Percentiles rank a stretch among this genome's conserved stretches.
phyloP scores from a whole-genome alignment of 78 protist genomes.

The Pigoraptor vietnamica region DNA sequence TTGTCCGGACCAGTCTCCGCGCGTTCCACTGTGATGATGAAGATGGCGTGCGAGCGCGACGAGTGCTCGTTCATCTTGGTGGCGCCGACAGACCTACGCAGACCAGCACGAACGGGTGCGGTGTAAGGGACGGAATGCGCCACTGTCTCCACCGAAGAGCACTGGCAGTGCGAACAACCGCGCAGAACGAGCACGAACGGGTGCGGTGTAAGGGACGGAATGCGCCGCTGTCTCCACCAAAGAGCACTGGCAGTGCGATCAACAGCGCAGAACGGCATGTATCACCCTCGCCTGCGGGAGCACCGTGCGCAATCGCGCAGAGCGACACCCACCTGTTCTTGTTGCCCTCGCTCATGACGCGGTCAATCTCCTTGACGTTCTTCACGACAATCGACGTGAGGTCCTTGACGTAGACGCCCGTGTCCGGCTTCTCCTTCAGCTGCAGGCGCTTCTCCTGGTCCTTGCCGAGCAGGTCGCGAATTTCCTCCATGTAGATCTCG shows the following conservation, averaged over 20 bases:
- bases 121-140: no score
- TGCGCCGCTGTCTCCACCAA: no score
- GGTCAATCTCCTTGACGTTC: not conserved
- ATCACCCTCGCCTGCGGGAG: no score
- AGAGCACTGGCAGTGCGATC: no score
- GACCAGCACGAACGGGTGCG: no score
- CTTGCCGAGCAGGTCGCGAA: constrained; percentile 23
- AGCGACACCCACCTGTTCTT: no score
- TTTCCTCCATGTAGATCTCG: constrained; percentile 51
- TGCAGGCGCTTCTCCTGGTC: not conserved
- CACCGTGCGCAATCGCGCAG: no score
- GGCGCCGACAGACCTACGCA: constrained; percentile 45
- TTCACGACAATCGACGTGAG: not conserved
- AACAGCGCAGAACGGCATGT: no score
- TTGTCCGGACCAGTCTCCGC: constrained; percentile 1
- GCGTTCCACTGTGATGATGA: constrained; percentile 37
- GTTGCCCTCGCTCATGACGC: constrained; percentile 25
- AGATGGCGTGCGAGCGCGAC: constrained; percentile 70
- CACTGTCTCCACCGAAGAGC: no score
- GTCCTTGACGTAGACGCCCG: constrained; percentile 38
- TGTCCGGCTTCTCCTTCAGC: constrained; percentile 28
- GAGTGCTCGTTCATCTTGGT: constrained; percentile 69
- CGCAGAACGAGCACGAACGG: no score
- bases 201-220: no score
- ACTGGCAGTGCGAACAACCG: no score